Evolutionary conservation across 148 eudicot species (phyloP), one percentile per base, ranked within the genome.

Genomic region (Arbutus unedo): DNA sequence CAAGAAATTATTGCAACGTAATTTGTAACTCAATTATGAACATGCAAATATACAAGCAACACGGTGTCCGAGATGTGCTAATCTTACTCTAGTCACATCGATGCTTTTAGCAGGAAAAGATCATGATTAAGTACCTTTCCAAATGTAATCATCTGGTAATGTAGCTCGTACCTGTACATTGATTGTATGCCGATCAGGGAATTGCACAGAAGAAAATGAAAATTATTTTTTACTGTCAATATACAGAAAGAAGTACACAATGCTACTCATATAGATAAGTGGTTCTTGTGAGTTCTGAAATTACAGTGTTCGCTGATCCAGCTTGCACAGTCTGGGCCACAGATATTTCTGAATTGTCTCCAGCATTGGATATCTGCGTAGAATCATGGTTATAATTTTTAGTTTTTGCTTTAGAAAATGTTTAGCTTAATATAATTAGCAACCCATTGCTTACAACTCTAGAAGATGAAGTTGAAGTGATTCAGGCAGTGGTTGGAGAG

Each of bases 141-240:
- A 86, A 92, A 92, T 48, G 95, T 92, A 62, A 92, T 92, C 86
- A 92, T 88, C 84, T 92, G 95, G 83, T 92, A 92, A 85, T 92
- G 95, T 66, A 92, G 87, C 85, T 92, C 95, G 49, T 91, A 92
- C 86, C 94, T 91, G 86, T 62, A 77, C 43, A 48, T 64, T 56
- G 23, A 85, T 21, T 74, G 75, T 72, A 77, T 44, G 74, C 56
- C 76, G 70, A 79, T 85, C 81, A 82, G 84, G n/a, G 19, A 62
- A 75, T 73, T 51, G 54, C 68, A 74, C 18, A 51, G 50, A 44
- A 54, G 54, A 73, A 81, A 56, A 75, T 51, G 31, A 56, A 51
- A 0, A 23, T 13, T 60, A 81, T 44, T 8, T 21, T 56, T 23
- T 53, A 21, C 3, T 4, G 51, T 74, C 19, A 7, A 43, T 73